Evolutionary conservation across 306 rosid genomes (phyloP), one percentile per base, ranked within the genome.

Genomic region (Malus sylvestris): DNA sequence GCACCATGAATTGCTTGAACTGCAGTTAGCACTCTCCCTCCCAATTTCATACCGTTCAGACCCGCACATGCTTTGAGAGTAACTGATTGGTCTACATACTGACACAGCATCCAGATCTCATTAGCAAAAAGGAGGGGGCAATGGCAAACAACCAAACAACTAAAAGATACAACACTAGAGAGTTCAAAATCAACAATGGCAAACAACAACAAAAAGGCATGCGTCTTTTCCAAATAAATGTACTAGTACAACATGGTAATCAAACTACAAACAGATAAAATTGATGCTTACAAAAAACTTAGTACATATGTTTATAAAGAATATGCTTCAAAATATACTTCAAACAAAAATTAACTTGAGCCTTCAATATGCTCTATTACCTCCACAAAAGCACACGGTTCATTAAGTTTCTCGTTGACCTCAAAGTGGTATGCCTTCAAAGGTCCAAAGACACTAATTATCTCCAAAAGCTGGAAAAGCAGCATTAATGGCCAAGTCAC

Each of bases 51-150:
- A 76, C 99, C 97, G 80, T 89, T 92, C 79, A 92, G 90, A 70
- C 96, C 97, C 11, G 91, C 90, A 86, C 99, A 90, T 35, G 97
- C 98, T 90, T 90, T 92, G 71, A 29, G 74, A 72, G 97, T 87
- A 59, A 86, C 84, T 64, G 97, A 89, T 70, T 90, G 89, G 68
- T 95, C 98, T 55, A 51, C 85, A 65, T 92, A 95, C 98, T 95
- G 91, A 83, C 40, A 76, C 23, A 80, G 78, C 32, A 71, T 57
- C 77, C 51, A 72, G 76, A 84, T 77, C 70, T 79, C 80, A 88
- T 68, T 85, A 67, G 38, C 64, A 61, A 57, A 70, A 68, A 49
- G 51, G 4, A 4, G 44, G 40, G 22, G 12, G 23, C 22, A 27
- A 46, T 68, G 40, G 40, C 40, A 35, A 35, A 35, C 40, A 35